Evolutionary conservation across 352 stramenopile species (phyloP).

Genomic region (Phytophthora niederhauseri): DNA sequence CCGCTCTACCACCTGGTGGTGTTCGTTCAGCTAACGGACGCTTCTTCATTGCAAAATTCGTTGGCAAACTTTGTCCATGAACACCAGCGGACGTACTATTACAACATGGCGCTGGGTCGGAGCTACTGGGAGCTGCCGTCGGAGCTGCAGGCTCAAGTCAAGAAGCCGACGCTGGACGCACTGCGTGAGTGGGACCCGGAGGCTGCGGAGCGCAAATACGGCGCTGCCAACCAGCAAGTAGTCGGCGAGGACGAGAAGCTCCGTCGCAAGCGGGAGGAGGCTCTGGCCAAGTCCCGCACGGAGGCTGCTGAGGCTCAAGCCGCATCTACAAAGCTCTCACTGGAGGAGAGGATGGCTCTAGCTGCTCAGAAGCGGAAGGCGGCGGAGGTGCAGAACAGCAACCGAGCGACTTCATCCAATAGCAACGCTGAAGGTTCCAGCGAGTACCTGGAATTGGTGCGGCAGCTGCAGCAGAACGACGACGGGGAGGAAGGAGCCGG

Average conservation of each 20-base stretch:
- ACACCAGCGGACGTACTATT: constrained; percentile 77
- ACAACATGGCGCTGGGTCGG: constrained; percentile 73
- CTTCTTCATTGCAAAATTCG: constrained; percentile 6
- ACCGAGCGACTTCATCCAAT: constrained; percentile 4
- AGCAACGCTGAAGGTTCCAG: constrained; percentile 34
- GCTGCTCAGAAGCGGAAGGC: constrained; percentile 63
- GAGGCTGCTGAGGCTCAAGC: constrained; percentile 20
- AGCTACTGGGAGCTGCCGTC: constrained; percentile 79
- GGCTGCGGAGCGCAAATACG: constrained; percentile 42
- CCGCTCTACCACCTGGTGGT: background rate
- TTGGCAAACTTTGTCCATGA: constrained; percentile 10
- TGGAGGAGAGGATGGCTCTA: constrained; percentile 69
- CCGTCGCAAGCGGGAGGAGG: constrained; percentile 46
- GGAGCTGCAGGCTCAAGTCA: constrained; percentile 56
- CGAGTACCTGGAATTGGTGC: constrained; percentile 71
- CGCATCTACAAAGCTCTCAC: constrained; percentile 22
- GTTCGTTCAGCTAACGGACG: background rate
- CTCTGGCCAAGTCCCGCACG: constrained; percentile 41
- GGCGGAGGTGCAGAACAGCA: constrained; percentile 40
- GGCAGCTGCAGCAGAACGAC: constrained; percentile 64
- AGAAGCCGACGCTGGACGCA: constrained; percentile 50
- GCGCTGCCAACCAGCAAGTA: constrained; percentile 19
- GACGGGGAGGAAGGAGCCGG: constrained; percentile 51
- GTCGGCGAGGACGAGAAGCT: constrained; percentile 38
- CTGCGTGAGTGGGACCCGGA: constrained; percentile 57